phyloP scores from a whole-genome alignment of 1,284 basidiomycete species.

The Ganoderma sinense region DNA sequence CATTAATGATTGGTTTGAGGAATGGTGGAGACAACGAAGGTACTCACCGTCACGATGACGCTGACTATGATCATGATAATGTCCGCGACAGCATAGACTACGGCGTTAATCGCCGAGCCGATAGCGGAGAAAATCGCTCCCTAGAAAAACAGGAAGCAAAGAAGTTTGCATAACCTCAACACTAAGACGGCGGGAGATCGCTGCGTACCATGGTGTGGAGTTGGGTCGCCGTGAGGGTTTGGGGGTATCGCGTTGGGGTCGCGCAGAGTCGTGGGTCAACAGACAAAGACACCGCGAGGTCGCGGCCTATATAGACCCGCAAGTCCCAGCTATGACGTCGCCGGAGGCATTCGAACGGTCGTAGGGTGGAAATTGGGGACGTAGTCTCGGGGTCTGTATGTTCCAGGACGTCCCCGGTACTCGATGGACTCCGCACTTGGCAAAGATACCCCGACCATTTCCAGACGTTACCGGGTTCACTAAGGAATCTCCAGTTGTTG shows the following conservation, averaged over 20 bases:
- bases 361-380: background rate
- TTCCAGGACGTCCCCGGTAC: slow-evolving; percentile 11
- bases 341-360: slow-evolving; percentile 1
- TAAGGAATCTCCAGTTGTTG: background rate
- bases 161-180: background rate
- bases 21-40: background rate
- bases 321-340: slow-evolving; percentile 25
- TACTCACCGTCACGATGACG: slow-evolving; percentile 61
- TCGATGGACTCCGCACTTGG: background rate
- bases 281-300: background rate
- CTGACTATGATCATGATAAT: slow-evolving; percentile 65
- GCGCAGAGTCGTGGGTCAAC: background rate
- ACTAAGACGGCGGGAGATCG: background rate
- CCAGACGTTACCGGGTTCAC: background rate
- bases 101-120: slow-evolving; percentile 59
- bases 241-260: slow-evolving; percentile 1
- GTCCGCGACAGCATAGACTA: slow-evolving; percentile 63
- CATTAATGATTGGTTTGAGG: slow-evolving; percentile 1
- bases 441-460: background rate
- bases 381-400: background rate
- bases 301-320: slow-evolving; percentile 19
- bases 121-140: slow-evolving; percentile 71
- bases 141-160: slow-evolving; percentile 38
- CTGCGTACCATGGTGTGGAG: slow-evolving; percentile 23
- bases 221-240: background rate